phyloP scores from a whole-genome alignment of 768 basidiomycete genomes.

The Termitomyces bulborhizus region DNA sequence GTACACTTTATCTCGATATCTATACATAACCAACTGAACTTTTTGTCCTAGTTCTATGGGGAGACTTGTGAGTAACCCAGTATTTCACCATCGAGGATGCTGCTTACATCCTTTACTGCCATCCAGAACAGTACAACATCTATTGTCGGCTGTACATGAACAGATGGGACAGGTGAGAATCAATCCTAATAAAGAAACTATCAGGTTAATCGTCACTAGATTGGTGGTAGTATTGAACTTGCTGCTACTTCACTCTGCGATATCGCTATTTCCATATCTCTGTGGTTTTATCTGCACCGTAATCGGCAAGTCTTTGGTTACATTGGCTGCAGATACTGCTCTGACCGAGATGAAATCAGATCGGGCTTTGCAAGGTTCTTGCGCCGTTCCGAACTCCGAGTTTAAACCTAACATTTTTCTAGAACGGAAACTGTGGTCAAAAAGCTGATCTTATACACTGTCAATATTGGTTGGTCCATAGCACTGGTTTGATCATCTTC shows the following conservation, averaged over 20 bases:
- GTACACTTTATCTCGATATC: neutral
- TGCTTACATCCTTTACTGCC: neutral
- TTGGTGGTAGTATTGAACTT: slow-evolving; percentile 9
- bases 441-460: slow-evolving; percentile 8
- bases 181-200: neutral
- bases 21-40: too few relatives aligned
- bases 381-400: too few relatives aligned
- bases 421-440: slow-evolving; percentile 9
- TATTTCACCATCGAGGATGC: neutral
- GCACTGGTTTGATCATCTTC: too few relatives aligned
- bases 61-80: neutral
- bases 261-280: slow-evolving; percentile 6
- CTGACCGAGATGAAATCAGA: neutral
- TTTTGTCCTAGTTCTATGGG: slow-evolving; percentile 3
- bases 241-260: slow-evolving; percentile 9
- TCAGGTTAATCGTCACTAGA: neutral
- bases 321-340: too few relatives aligned
- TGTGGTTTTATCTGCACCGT: slow-evolving; percentile 6
- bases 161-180: slow-evolving; percentile 4
- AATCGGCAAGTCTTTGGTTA: neutral
- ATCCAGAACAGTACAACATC: slow-evolving; percentile 1
- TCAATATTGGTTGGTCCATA: slow-evolving; percentile 6
- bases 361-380: slow-evolving; percentile 7
- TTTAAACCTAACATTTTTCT: neutral
- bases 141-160: slow-evolving; percentile 6